These are phyloP conservation scores for Paragyromitra xinjiangensis DNA, from an alignment of 495 filamentous ascomycete species.

Conservation along the genomic window DNA sequence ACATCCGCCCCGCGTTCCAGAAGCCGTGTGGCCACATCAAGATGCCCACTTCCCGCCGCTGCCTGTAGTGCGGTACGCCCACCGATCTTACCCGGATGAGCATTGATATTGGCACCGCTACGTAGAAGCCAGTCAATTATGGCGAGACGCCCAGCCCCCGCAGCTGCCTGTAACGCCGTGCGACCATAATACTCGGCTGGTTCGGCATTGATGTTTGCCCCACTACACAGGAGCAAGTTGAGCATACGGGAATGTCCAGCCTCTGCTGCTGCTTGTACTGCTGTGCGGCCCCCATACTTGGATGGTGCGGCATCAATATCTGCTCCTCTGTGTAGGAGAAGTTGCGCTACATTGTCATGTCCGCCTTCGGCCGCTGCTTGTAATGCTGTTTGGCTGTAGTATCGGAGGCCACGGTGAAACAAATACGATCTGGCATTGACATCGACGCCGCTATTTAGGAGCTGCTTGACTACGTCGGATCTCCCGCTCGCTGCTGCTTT, in stretches of 20 bases:
- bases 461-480: not conserved
- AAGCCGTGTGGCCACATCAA: not conserved
- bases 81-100: not conserved
- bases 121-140: not conserved
- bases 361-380: constrained; percentile 18
- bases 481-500: not conserved
- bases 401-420: not conserved
- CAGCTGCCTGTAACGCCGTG: not conserved
- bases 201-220: constrained; percentile 32
- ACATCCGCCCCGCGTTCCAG: not conserved
- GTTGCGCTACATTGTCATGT: not conserved
- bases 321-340: constrained; percentile 17
- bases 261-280: constrained; percentile 16
- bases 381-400: not conserved
- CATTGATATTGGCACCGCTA: not conserved
- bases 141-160: not conserved
- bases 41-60: not conserved
- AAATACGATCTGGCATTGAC: not conserved
- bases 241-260: constrained; percentile 14
- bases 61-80: not conserved
- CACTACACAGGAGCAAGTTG: constrained; percentile 37
- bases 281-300: not conserved
- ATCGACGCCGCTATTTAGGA: not conserved
- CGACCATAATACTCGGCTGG: not conserved
- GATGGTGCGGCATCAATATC: constrained; percentile 27